Base-by-base conservation (phyloP, 1,284 basidiomycete species). In the Irpex lacteus region DNA sequence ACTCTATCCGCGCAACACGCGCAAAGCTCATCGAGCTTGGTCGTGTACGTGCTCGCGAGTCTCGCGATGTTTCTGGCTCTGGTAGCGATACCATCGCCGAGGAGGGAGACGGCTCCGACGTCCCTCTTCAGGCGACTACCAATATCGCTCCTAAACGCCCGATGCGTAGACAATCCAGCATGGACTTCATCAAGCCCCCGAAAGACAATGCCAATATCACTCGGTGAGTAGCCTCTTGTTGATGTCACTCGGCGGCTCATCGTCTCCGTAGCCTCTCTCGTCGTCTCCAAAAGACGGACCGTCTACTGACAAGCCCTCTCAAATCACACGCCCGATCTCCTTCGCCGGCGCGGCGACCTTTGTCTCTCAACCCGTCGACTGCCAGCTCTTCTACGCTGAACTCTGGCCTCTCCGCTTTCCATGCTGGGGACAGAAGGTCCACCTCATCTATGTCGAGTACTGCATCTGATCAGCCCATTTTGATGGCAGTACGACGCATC, bases 111-210 rank as follows among this genome's bases (percentile, higher is more conserved):
- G 75, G 77, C 50, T 69, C 72, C 50, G 79, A 78, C 60, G 77
- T 80, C 40, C 68, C 68, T 59, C 73, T 78, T 13, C 78, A 79
- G 66, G 71, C 74, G 59, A 80, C 79, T 5, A 81, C 80, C 47
- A 82, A 82, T 70, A 77, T 77, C 37, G 76, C 67, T 67, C 71
- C 73, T 47, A 82, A 81, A 65, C 83, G 87, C 18, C 87, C 88
- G 9, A 77, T 92, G 37, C 90, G 91, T 74, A 81, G 89, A 65
- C 90, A 91, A 77, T 91, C 89, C 44, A 91, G 90, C 74, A 93
- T 92, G 91, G 91, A 94, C 71, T 92, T 92, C 70, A 84, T 93
- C 75, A 77, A 77, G 64, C 71, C 76, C 67, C 69, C 81, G 69
- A 80, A 81, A 67, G 81, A 83, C 64, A 84, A 81, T 66, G 81